phyloP scores from a whole-genome alignment of 495 filamentous ascomycete species.

The Daldinia loculata region DNA sequence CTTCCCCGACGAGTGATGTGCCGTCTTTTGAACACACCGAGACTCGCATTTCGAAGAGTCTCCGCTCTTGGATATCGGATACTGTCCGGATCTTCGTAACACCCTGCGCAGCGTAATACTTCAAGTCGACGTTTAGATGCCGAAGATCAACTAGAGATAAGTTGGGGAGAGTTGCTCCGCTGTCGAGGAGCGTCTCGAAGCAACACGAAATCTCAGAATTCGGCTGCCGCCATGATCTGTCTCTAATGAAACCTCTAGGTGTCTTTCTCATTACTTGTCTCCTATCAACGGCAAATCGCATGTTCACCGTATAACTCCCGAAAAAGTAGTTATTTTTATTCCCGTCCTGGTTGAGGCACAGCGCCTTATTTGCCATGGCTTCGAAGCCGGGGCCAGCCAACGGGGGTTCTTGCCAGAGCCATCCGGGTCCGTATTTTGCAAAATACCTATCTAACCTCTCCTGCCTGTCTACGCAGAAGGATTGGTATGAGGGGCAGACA shows the following conservation, averaged over 20 bases:
- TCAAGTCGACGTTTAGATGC: conserved; percentile 45
- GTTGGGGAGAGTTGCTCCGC: conserved; percentile 55
- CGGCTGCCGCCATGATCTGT: not conserved
- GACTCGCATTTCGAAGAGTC: conserved; percentile 56
- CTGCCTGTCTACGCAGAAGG: conserved; percentile 50
- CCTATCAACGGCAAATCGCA: conserved; percentile 23
- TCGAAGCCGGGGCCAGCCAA: conserved; percentile 37
- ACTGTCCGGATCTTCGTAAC: conserved; percentile 38
- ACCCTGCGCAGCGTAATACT: conserved; percentile 52
- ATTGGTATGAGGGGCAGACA: conserved; percentile 46
- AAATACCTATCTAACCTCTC: conserved; percentile 54
- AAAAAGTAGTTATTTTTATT: conserved; percentile 16
- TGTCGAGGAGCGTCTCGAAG: conserved; percentile 52
- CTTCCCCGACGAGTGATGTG: conserved; percentile 30
- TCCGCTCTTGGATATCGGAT: conserved; percentile 12
- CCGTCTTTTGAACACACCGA: conserved; percentile 41
- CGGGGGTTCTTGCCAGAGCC: conserved; percentile 62
- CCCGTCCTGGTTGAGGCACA: conserved; percentile 31
- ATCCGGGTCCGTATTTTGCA: conserved; percentile 51
- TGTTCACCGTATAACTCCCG: conserved; percentile 16
- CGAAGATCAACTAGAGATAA: conserved; percentile 49
- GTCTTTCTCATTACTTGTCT: conserved; percentile 10
- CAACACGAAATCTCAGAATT: conserved; percentile 13
- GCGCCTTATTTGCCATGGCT: conserved; percentile 44
- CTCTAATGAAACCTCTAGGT: not conserved